phyloP scores from a whole-genome alignment of 148 eudicot genomes.

The Chenopodium berlandieri region DNA sequence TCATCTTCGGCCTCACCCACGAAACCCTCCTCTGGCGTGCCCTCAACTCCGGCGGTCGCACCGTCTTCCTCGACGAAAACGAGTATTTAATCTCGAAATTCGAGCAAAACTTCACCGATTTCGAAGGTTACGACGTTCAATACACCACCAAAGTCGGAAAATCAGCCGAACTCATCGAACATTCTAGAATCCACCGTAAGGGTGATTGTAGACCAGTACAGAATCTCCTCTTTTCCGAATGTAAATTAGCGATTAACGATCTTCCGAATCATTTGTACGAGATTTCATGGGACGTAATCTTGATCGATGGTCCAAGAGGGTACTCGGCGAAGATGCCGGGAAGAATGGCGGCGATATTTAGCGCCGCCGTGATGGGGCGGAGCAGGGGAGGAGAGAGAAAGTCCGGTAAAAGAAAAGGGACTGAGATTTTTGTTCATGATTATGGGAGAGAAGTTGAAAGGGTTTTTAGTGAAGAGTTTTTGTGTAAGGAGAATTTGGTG shows the following conservation, averaged over 20 bases:
- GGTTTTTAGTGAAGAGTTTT: slow-evolving; percentile 62
- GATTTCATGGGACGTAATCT: slow-evolving; percentile 66
- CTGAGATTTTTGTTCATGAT: slow-evolving; percentile 87
- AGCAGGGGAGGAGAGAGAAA: slow-evolving; percentile 33
- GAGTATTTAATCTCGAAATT: slow-evolving; percentile 39
- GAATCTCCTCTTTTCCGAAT: slow-evolving; percentile 75
- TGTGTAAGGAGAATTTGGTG: slow-evolving; percentile 77
- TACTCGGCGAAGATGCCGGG: slow-evolving; percentile 56
- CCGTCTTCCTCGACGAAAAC: slow-evolving; percentile 70
- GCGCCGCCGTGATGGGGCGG: slow-evolving; percentile 73
- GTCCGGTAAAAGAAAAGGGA: neutral
- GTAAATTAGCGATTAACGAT: slow-evolving; percentile 69
- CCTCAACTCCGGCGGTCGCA: slow-evolving; percentile 60
- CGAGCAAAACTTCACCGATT: slow-evolving; percentile 47
- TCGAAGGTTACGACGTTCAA: slow-evolving; percentile 79
- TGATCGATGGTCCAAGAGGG: slow-evolving; percentile 86
- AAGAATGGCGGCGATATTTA: slow-evolving; percentile 66
- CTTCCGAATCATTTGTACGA: slow-evolving; percentile 75
- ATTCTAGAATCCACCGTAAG: slow-evolving; percentile 28
- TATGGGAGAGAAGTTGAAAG: slow-evolving; percentile 69
- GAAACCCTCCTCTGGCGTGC: slow-evolving; percentile 80
- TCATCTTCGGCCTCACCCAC: slow-evolving; percentile 80
- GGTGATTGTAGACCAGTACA: slow-evolving; percentile 65
- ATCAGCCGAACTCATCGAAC: slow-evolving; percentile 31
- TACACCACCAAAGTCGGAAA: slow-evolving; percentile 56